Evolutionary conservation across 2,329 filamentous ascomycete species (phyloP).

Genomic region (Beauveria bassiana): DNA sequence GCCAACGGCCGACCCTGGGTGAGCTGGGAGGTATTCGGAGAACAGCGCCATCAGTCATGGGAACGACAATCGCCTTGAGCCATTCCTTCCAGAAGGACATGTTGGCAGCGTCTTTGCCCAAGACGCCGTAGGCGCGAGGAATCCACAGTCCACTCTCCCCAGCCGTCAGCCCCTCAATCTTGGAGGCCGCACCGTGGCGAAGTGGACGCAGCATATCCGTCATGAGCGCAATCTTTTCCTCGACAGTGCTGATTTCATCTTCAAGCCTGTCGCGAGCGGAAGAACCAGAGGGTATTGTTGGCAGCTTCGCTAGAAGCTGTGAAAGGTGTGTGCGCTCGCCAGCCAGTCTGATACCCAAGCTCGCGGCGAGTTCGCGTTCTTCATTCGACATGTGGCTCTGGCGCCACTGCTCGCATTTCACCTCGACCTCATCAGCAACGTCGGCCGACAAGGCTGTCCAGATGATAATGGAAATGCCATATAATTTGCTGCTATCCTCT

Average conservation of each 20-base stretch:
- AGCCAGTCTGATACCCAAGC: slow-evolving; percentile 80
- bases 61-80: slow-evolving; percentile 87
- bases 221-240: slow-evolving; percentile 97
- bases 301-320: slow-evolving; percentile 74
- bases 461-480: slow-evolving; percentile 83
- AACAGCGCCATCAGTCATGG: slow-evolving; percentile 85
- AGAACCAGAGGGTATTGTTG: slow-evolving; percentile 72
- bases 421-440: slow-evolving; percentile 76
- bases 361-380: slow-evolving; percentile 86
- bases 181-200: slow-evolving; percentile 87
- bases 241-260: slow-evolving; percentile 88
- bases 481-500: slow-evolving; percentile 82
- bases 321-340: slow-evolving; percentile 85
- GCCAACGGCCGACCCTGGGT: slow-evolving; percentile 87
- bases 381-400: slow-evolving; percentile 82
- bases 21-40: slow-evolving; percentile 81
- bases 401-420: slow-evolving; percentile 76
- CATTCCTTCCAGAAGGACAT: slow-evolving; percentile 98
- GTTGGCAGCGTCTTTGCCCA: slow-evolving; percentile 75
- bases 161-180: slow-evolving; percentile 92
- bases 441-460: slow-evolving; percentile 82
- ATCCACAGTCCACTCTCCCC: slow-evolving; percentile 96
- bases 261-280: slow-evolving; percentile 75
- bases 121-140: slow-evolving; percentile 83
- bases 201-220: slow-evolving; percentile 89